A percentile compares a stretch with the other conserved stretches of the same genome.
These are phyloP conservation scores for Penicillium sp. DNA, from an alignment of 2,329 filamentous ascomycete species.

Conservation along the genomic window DNA sequence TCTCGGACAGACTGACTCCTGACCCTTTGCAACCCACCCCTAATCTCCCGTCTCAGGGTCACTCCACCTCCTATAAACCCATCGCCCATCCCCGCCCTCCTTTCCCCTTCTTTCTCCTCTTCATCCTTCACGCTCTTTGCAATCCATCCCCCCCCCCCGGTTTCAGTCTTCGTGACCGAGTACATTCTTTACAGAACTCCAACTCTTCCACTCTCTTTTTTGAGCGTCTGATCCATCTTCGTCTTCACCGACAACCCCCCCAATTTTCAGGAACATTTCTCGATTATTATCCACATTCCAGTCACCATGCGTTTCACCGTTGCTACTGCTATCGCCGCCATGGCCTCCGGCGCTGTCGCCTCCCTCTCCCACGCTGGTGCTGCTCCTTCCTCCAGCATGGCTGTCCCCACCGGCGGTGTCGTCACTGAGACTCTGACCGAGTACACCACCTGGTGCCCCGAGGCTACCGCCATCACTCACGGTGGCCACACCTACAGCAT, in stretches of 20 bases:
- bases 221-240: constrained; percentile 4
- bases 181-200: constrained; percentile 20
- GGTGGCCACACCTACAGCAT: constrained; percentile 63
- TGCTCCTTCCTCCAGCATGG: too few species aligned
- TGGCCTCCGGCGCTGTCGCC: constrained; percentile 37
- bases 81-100: constrained; percentile 2
- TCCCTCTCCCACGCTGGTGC: too few species aligned
- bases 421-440: constrained; percentile 61
- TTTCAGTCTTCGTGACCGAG: constrained; percentile 14
- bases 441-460: constrained; percentile 68
- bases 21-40: too few species aligned
- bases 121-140: constrained; percentile 18
- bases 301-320: constrained; percentile 48
- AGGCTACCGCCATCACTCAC: constrained; percentile 58
- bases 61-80: constrained; percentile 9
- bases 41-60: not conserved
- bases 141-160: constrained; percentile 5
- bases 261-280: constrained; percentile 10
- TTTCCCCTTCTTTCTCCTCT: constrained; percentile 2
- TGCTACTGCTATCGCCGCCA: constrained; percentile 35
- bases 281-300: constrained; percentile 10
- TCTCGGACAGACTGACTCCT: too few species aligned
- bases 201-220: constrained; percentile 14
- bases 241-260: not conserved
- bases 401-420: constrained; percentile 14